Evolutionary conservation across 305 asterid species (phyloP), one percentile per base, ranked within the genome.

Genomic region (Ilex paraguariensis): DNA sequence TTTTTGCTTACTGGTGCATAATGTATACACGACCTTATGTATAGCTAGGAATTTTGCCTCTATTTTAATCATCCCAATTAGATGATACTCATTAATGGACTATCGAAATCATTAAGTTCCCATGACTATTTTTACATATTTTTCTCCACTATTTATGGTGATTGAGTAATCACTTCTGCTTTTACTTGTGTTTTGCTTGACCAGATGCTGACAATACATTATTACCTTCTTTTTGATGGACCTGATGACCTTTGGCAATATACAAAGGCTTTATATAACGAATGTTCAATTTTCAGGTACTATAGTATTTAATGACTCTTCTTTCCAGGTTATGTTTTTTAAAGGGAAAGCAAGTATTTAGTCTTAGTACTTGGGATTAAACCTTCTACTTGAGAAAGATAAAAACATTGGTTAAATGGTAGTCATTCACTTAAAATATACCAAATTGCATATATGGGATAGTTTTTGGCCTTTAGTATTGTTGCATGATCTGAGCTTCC

Each of bases 131-230:
- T 36, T 36, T 4, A 8, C 42, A 36, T 36, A 36, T 36, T 36
- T 36, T 36, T 36, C 42, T 36, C 42, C 42, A 36, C 42, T 36
- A 36, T 36, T 4, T 36, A 8, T 36, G 9, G 1, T 36, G 42
- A 36, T 36, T 36, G 42, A 36, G 42, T 36, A 36, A 36, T 36
- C 42, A 36, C 42, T 36, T 36, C 6, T 36, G 6, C 33, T 59
- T 48, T 44, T 63, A 66, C 59, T 62, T 46, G 31, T 62, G 31
- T 72, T 62, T 72, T 68, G 64, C 54, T 59, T 69, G 31, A 63
- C 56, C 86, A 92, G 98, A 92, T 92, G 98, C 81, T 89, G 80
- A 74, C 96, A n/a, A 89, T 92, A 76, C 98, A 92, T 76, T 92
- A 92, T 76, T 92, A 92, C 84, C 67, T 89, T 42, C 97, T 92